Percentiles rank a stretch among this genome's conserved stretches.
phyloP scores from a whole-genome alignment of 345 rosid genomes.

The thale cress (Arabidopsis thaliana) region TAIR10.1 NC_003070.9:4913501-4914000 shows the following conservation, averaged over 20 bases:
- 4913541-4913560: no score
- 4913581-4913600: no score
- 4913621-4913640: no score
- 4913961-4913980: neutral
- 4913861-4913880: neutral
- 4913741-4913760: neutral
- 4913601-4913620: no score
- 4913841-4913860: slow-evolving; percentile 6
- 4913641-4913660: no score
- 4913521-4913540: no score
- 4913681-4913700: neutral
- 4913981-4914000: neutral
- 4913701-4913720: neutral
- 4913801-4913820: neutral
- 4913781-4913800: neutral
- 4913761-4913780: neutral
- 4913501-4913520: no score
- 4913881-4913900: neutral
- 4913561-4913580: no score
- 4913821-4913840: neutral
- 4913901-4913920: neutral
- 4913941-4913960: slow-evolving; percentile 5
- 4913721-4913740: neutral
- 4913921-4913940: neutral
- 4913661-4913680: no score